These are phyloP conservation scores for Ceratobasidium sp. DNA, from an alignment of 1,284 basidiomycete species.

Conservation along the genomic window DNA sequence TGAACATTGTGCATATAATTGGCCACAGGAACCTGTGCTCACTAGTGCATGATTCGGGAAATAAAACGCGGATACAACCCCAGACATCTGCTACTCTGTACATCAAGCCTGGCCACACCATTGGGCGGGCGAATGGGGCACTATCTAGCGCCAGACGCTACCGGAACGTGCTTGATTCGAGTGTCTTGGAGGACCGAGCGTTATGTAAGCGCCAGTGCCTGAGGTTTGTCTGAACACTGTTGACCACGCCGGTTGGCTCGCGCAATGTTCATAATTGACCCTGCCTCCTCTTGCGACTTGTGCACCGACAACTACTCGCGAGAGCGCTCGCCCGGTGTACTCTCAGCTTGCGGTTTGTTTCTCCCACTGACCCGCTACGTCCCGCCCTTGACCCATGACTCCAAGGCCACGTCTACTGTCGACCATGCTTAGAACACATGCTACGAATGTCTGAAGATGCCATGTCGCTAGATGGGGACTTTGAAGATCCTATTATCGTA, in stretches of 20 bases:
- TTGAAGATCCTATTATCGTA: not conserved
- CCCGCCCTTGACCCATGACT: not conserved
- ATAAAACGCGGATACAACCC: not conserved
- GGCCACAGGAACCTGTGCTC: not conserved
- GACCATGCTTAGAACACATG: not conserved
- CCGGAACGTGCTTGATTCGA: no score
- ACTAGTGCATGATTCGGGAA: not conserved
- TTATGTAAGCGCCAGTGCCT: no score
- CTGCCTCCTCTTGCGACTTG: constrained; percentile 15
- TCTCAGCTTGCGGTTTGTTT: constrained; percentile 14
- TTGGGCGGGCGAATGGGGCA: no score
- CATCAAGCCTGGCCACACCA: no score
- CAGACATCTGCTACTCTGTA: not conserved
- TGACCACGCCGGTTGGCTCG: not conserved
- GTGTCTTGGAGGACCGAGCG: no score
- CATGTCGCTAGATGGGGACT: not conserved
- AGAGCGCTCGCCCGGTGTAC: not conserved
- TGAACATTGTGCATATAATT: not conserved
- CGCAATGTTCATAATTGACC: constrained; percentile 2
- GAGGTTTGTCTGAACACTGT: not conserved
- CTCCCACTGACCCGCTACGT: not conserved
- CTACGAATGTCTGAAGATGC: not conserved
- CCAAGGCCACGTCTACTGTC: constrained; percentile 18
- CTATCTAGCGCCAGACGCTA: no score
- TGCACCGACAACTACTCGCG: constrained; percentile 9